These are phyloP conservation scores for Erysimum cheiranthoides DNA, from an alignment of 345 rosid genomes.

Conservation along the genomic window DNA sequence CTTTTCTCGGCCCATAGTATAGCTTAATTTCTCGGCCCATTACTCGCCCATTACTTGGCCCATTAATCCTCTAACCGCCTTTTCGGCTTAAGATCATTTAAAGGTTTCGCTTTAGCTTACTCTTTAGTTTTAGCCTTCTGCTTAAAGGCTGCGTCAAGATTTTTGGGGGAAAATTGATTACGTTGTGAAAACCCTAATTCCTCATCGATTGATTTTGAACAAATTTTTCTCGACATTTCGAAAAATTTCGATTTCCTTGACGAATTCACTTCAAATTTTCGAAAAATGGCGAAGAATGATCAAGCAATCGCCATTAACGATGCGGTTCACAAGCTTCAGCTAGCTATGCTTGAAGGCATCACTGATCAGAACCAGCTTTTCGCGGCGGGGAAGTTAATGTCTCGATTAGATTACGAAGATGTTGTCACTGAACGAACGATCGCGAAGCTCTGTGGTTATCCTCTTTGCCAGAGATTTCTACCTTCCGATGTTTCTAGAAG, in stretches of 20 bases:
- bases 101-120: too few relatives aligned
- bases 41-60: too few relatives aligned
- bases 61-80: slow-evolving; percentile 2
- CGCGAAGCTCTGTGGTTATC: slow-evolving; percentile 72
- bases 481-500: slow-evolving; percentile 58
- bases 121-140: neutral
- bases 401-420: slow-evolving; percentile 71
- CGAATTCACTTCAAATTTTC: neutral
- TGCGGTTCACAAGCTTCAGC: slow-evolving; percentile 69
- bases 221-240: neutral
- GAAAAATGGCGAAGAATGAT: slow-evolving; percentile 48
- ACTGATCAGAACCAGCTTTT: slow-evolving; percentile 60
- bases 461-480: slow-evolving; percentile 56
- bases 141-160: neutral
- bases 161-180: neutral
- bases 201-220: neutral
- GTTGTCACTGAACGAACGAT: slow-evolving; percentile 75
- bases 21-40: too few relatives aligned
- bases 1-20: neutral
- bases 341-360: slow-evolving; percentile 65
- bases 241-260: neutral
- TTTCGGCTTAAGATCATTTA: neutral
- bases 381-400: slow-evolving; percentile 66
- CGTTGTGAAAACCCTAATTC: slow-evolving; percentile 32
- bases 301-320: slow-evolving; percentile 52